Percentiles rank a stretch among this genome's conserved stretches.
Evolutionary conservation across 139 green algal genomes (phyloP).

Genomic region (Haematococcus lacustris): DNA sequence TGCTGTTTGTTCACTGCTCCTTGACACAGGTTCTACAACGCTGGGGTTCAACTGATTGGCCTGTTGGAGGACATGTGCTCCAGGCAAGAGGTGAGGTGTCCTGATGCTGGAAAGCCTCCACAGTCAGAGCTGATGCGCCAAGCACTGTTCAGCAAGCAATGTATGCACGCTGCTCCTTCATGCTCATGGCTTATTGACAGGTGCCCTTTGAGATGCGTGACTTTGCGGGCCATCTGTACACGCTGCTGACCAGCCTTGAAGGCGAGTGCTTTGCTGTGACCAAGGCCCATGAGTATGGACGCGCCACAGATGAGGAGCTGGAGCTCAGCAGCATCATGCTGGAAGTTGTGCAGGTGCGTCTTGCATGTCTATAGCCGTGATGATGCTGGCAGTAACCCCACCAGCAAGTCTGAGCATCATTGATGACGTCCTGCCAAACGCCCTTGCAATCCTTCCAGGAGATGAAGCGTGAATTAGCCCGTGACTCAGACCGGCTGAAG

Average conservation of each 20-base stretch:
- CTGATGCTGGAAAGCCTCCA: no score
- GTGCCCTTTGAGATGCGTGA: slow-evolving; percentile 40
- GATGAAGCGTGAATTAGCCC: slow-evolving; percentile 15
- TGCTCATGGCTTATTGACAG: background rate
- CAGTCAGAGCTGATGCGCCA: no score
- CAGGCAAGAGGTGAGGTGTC: slow-evolving; percentile 14
- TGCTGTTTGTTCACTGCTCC: no score
- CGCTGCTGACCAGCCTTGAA: slow-evolving; percentile 27
- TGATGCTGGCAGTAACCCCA: no score
- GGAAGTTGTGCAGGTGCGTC: slow-evolving; percentile 23
- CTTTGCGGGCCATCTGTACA: slow-evolving; percentile 28
- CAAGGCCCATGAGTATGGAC: slow-evolving; percentile 16
- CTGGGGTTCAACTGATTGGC: slow-evolving; percentile 20
- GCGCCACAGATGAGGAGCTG: slow-evolving; percentile 19
- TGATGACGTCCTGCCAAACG: no score
- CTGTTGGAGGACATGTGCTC: slow-evolving; percentile 30
- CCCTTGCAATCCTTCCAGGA: no score
- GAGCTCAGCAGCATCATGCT: slow-evolving; percentile 27
- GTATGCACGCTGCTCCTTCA: no score
- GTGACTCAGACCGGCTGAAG: slow-evolving; percentile 30
- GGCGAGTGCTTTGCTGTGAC: slow-evolving; percentile 30
- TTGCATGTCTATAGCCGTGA: no score
- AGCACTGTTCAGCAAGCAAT: no score
- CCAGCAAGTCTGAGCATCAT: no score
- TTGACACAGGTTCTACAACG: slow-evolving; percentile 10